Evolutionary conservation across 768 basidiomycete genomes (phyloP), one percentile per base, ranked within the genome.

Genomic region (Pisolithus microcarpus): DNA sequence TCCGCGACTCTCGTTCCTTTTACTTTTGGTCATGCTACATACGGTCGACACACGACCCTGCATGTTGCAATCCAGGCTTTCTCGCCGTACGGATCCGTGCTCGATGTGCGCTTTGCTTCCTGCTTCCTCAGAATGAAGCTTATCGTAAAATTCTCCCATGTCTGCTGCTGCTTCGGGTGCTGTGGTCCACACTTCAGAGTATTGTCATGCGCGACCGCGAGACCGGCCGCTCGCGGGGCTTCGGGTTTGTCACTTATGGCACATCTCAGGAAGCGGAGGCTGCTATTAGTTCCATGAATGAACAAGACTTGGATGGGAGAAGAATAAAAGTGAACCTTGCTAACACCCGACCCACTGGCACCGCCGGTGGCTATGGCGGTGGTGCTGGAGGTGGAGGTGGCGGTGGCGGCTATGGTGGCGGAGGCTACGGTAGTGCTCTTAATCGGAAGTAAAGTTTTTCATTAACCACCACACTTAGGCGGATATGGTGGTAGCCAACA

Each of bases 201-300:
- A 92, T 95, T 73, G 92, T 95, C 69, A 95, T 95, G 93, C 87
- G 91, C 75, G 94, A 98, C 74, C 91, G 93, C 66, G 95, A 96
- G 66, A 97, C 95, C 58, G 89, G 91, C 54, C 91, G 94, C 65
- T 95, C 91, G 57, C 87, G 94, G 66, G 94, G 94, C 64, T 97
- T 97, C 69, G 94, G 94, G 56, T 97, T 97, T 72, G 93, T 97
- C 55, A 93, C 89, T 49, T 93, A 75, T 68, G 68, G 74, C 56
- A 65, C 68, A 44, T 40, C 62, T 11, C 61, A 69, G 28, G 91
- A 95, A 67, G 94, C 94, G 42, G 73, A 86, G 10, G 74, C 74
- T 53, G 92, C 94, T 42, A 95, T 96, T 65, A 53, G 46, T 42
- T 72, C 66, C 38, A 72, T 95, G 66, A 87, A 97, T 72, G 94